These are phyloP conservation scores for Nothophoma quercina DNA, from an alignment of 2,329 filamentous ascomycete species.

Conservation along the genomic window DNA sequence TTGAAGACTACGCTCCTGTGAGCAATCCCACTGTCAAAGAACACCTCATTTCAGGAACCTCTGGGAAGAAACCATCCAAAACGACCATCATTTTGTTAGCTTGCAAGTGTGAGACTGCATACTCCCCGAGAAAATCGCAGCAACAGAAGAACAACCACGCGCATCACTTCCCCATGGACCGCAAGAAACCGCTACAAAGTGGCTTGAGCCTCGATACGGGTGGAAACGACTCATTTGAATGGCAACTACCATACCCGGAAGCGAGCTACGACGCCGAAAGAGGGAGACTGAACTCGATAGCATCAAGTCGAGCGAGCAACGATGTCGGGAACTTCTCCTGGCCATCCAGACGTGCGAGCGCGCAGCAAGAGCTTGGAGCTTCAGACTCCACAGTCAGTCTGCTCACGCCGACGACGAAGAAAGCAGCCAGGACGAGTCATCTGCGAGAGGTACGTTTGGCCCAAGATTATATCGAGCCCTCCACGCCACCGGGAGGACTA, in stretches of 20 bases:
- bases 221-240: neutral
- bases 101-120: neutral
- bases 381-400: slow-evolving; percentile 24
- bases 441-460: slow-evolving; percentile 16
- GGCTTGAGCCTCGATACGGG: too few species aligned
- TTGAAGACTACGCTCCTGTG: neutral
- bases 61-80: neutral
- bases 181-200: neutral
- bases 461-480: slow-evolving; percentile 11
- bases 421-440: slow-evolving; percentile 20
- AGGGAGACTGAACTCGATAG: neutral
- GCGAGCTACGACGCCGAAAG: neutral
- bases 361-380: neutral
- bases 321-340: neutral
- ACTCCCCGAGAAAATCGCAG: neutral
- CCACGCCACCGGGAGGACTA: too few species aligned
- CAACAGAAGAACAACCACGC: neutral
- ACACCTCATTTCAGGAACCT: neutral
- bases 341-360: slow-evolving; percentile 1
- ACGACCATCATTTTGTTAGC: neutral
- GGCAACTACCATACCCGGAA: neutral
- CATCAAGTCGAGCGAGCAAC: neutral
- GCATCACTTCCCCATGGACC: neutral
- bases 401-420: slow-evolving; percentile 7
- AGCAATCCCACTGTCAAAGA: neutral